phyloP scores from a whole-genome alignment of 1,284 basidiomycete genomes.

The Malassezia arunalokei region DNA sequence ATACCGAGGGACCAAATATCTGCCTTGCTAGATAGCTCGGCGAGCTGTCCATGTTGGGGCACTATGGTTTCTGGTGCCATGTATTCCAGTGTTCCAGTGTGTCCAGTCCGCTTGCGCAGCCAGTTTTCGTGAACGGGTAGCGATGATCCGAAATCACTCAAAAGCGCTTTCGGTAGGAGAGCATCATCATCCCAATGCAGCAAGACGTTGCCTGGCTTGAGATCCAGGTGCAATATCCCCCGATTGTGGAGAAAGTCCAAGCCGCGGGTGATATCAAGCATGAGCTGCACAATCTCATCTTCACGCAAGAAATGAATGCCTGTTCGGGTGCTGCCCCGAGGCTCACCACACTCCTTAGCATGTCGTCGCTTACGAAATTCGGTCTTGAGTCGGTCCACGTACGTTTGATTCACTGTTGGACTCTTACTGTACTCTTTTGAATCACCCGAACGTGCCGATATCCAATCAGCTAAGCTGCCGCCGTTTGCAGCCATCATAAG shows the following conservation, averaged over 20 bases:
- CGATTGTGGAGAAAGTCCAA: constrained; percentile 35
- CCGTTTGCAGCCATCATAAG: constrained; percentile 45
- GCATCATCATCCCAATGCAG: constrained; percentile 81
- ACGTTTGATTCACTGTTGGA: not conserved
- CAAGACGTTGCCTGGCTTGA: constrained; percentile 84
- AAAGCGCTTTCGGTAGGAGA: constrained; percentile 63
- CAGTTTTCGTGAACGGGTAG: constrained; percentile 30
- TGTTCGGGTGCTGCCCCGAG: not conserved
- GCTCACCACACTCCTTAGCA: not conserved
- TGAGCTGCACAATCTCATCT: constrained; percentile 34
- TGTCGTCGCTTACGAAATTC: constrained; percentile 21
- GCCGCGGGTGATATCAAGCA: constrained; percentile 33
- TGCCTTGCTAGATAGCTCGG: constrained; percentile 66
- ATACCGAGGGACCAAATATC: constrained; percentile 55
- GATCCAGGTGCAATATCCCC: constrained; percentile 67
- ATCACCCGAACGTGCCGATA: constrained; percentile 23
- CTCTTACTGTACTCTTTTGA: not conserved
- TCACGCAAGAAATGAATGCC: constrained; percentile 34
- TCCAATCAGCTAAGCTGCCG: constrained; percentile 40
- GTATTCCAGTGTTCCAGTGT: constrained; percentile 74
- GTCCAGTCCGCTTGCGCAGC: constrained; percentile 54
- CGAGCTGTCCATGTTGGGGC: constrained; percentile 52
- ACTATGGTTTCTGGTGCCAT: constrained; percentile 65
- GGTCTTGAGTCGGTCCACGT: constrained; percentile 21
- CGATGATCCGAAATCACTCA: constrained; percentile 88